These are phyloP conservation scores for Candida ascalaphidarum DNA, from an alignment of 805 yeast species.

Conservation along the genomic window DNA sequence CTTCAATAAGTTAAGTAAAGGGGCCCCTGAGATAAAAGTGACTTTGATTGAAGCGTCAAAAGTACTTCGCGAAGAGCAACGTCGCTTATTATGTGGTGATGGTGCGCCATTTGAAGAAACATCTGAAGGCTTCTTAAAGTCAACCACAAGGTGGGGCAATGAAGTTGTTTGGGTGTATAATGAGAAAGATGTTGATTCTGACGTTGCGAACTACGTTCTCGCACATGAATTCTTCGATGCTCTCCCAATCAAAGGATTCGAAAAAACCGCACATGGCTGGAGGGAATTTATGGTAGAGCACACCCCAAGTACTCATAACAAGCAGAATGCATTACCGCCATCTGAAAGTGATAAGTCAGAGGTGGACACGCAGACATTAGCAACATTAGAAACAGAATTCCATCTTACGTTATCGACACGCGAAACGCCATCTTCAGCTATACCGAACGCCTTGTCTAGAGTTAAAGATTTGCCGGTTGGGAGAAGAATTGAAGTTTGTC, in stretches of 20 bases:
- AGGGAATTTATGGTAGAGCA: slow-evolving; percentile 67
- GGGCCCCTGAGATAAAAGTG: slow-evolving; percentile 28
- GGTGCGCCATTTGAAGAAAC: slow-evolving; percentile 7
- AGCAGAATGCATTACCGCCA: slow-evolving; percentile 18
- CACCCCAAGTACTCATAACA: slow-evolving; percentile 25
- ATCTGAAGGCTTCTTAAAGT: slow-evolving; percentile 23
- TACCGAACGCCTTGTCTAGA: slow-evolving; percentile 45
- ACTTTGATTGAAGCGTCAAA: slow-evolving; percentile 67
- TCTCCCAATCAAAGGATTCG: slow-evolving; percentile 65
- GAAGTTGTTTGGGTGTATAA: slow-evolving; percentile 53
- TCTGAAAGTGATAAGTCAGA: slow-evolving; percentile 3
- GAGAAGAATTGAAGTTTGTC: slow-evolving; percentile 62
- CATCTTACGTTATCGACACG: slow-evolving; percentile 48
- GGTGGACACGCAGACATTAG: background rate
- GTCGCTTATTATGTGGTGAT: slow-evolving; percentile 36
- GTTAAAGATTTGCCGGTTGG: slow-evolving; percentile 45
- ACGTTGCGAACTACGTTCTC: slow-evolving; percentile 48
- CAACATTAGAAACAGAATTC: slow-evolving; percentile 28
- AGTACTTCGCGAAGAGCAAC: slow-evolving; percentile 51
- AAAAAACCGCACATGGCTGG: slow-evolving; percentile 63
- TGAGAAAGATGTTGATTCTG: slow-evolving; percentile 34
- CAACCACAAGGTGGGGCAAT: slow-evolving; percentile 44
- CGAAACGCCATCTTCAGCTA: slow-evolving; percentile 53
- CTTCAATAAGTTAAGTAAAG: slow-evolving; percentile 31
- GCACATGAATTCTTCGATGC: slow-evolving; percentile 91